Evolutionary conservation across 257 asterid genomes (phyloP).

Genomic region (Jaltomata sinuosa): DNA sequence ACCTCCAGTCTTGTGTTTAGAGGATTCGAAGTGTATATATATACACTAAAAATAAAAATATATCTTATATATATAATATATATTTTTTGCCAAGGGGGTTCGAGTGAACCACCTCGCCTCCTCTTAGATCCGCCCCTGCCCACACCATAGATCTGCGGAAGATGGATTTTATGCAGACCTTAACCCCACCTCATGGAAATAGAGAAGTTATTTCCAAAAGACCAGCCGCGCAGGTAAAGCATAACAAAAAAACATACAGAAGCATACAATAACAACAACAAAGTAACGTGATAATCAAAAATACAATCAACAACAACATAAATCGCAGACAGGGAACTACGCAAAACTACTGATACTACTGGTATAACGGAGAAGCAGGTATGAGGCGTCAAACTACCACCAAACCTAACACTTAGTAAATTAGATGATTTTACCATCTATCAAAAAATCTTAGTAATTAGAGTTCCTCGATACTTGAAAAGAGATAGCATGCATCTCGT

Average conservation of each 20-base stretch:
- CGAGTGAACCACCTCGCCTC: too few relatives aligned
- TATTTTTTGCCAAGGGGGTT: too few relatives aligned
- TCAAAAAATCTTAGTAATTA: not conserved
- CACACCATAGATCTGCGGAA: not conserved
- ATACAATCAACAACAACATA: too few relatives aligned
- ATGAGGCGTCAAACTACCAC: not conserved
- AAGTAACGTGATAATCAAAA: too few relatives aligned
- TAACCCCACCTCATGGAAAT: not conserved
- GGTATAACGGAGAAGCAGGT: not conserved
- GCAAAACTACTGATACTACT: not conserved
- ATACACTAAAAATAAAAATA: too few relatives aligned
- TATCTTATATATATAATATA: too few relatives aligned
- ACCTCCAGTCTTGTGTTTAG: too few relatives aligned
- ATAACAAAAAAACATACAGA: not conserved
- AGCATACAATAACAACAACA: not conserved
- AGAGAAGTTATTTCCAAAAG: too few relatives aligned
- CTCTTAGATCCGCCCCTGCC: too few relatives aligned
- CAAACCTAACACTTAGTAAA: not conserved
- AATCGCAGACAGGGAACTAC: too few relatives aligned
- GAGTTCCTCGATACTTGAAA: not conserved
- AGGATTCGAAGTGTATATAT: too few relatives aligned
- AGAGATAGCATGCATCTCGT: rapidly evolving
- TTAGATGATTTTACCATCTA: not conserved
- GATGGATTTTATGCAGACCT: not conserved
- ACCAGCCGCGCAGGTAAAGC: not conserved